Base-by-base conservation (phyloP, 176 grass and related monocot species). In the Puya raimondii region DNA sequence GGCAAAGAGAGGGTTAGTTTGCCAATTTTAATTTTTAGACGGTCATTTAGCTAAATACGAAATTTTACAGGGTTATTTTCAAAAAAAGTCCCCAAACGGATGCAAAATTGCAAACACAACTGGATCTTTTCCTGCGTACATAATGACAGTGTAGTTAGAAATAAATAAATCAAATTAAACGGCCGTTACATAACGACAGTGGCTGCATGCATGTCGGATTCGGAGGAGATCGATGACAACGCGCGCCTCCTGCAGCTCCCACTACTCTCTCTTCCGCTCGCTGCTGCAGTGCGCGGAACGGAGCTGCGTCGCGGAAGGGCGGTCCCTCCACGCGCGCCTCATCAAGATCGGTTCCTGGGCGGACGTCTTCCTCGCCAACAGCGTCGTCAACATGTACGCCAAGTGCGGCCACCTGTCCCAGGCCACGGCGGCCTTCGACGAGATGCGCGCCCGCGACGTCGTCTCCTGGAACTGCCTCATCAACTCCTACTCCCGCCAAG, bases 391-490 rank as follows among this genome's bases (percentile, higher is more conserved):
- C 74, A 86, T 88, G 77, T 92, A 88, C 74, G 63, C 86, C 22
- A 79, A 79, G 73, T 84, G 64, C 67, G 73, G 25, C 77, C 66
- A 75, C 26, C 25, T 88, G 53, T 4, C n/a, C 7, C 33, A 54
- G 3, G 77, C 90, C 47, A 63, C 76, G 2, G 50, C 63, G 15
- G 83, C 81, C 49, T 92, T 88, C 67, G 70, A 70, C 21, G 83
- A 73, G 2, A 23, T 57, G 49, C 52, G 20, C 18, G 9, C 14
- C 63, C 71, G 71, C 11, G 90, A 88, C 70, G 77, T 71, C 25
- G 83, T 87, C 70, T 92, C 86, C 1, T 88, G 83, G 85, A 88
- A 92, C 47, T 88, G 76, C 77, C 83, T 92, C 70, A 79, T 92
- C 82, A 88, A 92, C 48, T 70, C 80, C 15, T 74, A 81, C 70